Evolutionary conservation across 768 basidiomycete species (phyloP), one percentile per base, ranked within the genome.

Genomic region (Epithele typhae): DNA sequence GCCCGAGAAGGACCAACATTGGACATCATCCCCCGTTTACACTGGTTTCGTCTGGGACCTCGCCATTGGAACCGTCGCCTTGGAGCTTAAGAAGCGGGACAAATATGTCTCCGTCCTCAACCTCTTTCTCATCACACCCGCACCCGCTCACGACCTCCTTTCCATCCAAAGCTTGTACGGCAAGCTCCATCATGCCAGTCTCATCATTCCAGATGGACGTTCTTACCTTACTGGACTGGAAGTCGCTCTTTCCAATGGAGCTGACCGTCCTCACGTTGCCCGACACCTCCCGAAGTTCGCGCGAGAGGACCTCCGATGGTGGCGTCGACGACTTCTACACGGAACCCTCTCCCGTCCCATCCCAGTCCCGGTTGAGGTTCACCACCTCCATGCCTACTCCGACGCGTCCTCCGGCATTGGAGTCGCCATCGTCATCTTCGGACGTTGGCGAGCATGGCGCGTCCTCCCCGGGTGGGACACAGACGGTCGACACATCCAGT

Each of bases 11-110:
- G 59, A 60, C 30, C 18, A 43, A 17, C 40, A 12, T 5, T 51
- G 45, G 15, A 5, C 25, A 10, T 7, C 25, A 2, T 18, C 11
- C 7, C 27, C 50, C 4, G 43, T 48, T 0, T 64, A 50, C 56
- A 57, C 53, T 3, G 63, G 63, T 3, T 46, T 64, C 36, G 25
- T 49, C 2, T 63, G 59, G 60, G 35, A 63, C 37, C 37, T 64
- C 17, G 25, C 36, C 0, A 15, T n/a, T 0, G 19, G 37, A 3
- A 49, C 46, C 3, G 54, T 61, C 2, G 15, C 40, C 11, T 14
- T 59, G 0, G 25, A 35, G 0, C 9, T 19, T 0, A 17, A 17
- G 30, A 60, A 60, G 35, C 32, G 40, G 0, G 30, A 17, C 8
- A 57, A 57, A 34, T 57, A 57, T 33, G 18, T 39, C 6, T 17